Evolutionary conservation across 768 basidiomycete genomes (phyloP), one percentile per base, ranked within the genome.

Genomic region (Ephemerocybe angulata): DNA sequence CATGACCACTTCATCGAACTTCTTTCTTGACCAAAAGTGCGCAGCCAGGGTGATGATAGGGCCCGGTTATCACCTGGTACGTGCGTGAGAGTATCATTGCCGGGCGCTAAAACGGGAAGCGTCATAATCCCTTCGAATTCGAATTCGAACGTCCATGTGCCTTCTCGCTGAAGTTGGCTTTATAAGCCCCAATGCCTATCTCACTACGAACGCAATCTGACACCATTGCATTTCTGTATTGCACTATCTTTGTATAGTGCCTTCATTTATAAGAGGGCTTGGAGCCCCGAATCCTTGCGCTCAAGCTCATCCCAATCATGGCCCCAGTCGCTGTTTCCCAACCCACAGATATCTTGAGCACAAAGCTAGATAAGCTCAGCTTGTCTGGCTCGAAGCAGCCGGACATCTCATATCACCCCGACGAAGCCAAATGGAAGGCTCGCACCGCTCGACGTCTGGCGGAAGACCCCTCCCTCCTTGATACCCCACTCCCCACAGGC

Each of bases 381-480:
- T 28, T 28, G 52, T 37, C 1, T 35, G 21, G 21, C 7, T 22
- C 11, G 11, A 42, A 42, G 40, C 40, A 42, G 21, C 75, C 74
- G 31, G 72, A 76, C 49, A 74, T 75, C 29, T 42, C 62, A 12
- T 76, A 76, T 52, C 71, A 72, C 48, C 73, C 73, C 1, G 67
- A 75, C 57, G 62, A 61, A 47, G 69, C 62, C 37, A 73, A 75
- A 53, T 76, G 72, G 67, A 57, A 65, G 24, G 64, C 68, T 22
- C 64, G 73, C 29, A 75, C 72, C 3, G 67, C 70, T 4, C 65
- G 61, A 21, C 63, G 75, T 33, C 64, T 76, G 8, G 61, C 51
- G 6, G 66, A 74, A 25, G 58, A 72, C 50, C 72, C 74, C 0
- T 60, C 63, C 3, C 61, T 75, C 4, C 64, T 57, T 11, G 57